A percentile compares a stretch with the other conserved stretches of the same genome.
phyloP scores from a whole-genome alignment of 2,329 filamentous ascomycete species.

The Pezizomycotina sp. region DNA sequence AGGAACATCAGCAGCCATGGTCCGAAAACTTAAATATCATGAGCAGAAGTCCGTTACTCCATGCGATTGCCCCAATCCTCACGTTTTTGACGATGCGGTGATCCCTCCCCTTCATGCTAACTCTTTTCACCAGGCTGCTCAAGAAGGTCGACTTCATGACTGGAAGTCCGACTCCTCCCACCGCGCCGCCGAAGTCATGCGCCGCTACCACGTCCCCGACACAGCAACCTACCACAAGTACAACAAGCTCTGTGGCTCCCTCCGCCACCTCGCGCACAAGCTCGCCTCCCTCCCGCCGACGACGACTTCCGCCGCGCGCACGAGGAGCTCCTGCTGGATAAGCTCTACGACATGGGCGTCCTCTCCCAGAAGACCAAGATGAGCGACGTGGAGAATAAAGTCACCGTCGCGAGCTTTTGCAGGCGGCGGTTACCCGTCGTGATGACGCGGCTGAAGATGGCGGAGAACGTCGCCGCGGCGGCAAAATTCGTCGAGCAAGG shows the following conservation, averaged over 20 bases:
- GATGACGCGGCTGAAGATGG: slow-evolving; percentile 82
- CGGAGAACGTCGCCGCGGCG: slow-evolving; percentile 70
- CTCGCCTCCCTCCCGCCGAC: slow-evolving; percentile 64
- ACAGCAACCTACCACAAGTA: slow-evolving; percentile 65
- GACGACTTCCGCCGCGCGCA: slow-evolving; percentile 66
- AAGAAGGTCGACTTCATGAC: slow-evolving; percentile 82
- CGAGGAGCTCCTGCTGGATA: slow-evolving; percentile 74
- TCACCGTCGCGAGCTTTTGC: slow-evolving; percentile 80
- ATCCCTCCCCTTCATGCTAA: slow-evolving; percentile 4
- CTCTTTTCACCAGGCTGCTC: slow-evolving; percentile 41
- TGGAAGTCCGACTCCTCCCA: slow-evolving; percentile 81
- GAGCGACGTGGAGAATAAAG: slow-evolving; percentile 68
- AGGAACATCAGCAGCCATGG: slow-evolving; percentile 54
- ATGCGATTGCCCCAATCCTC: slow-evolving; percentile 2
- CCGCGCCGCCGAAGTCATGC: slow-evolving; percentile 60
- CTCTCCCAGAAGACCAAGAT: slow-evolving; percentile 59
- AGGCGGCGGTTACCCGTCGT: slow-evolving; percentile 70
- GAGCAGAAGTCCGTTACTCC: slow-evolving; percentile 52
- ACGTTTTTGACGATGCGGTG: slow-evolving; percentile 6
- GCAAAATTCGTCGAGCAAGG: slow-evolving; percentile 50
- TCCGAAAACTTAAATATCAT: slow-evolving; percentile 89
- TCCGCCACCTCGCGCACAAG: slow-evolving; percentile 77
- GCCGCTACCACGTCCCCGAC: slow-evolving; percentile 83
- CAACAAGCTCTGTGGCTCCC: slow-evolving; percentile 54
- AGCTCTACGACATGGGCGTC: slow-evolving; percentile 84